These are phyloP conservation scores for Dictyostelium brefeldianum DNA, from an alignment of 78 protist species.

Conservation along the genomic window DNA sequence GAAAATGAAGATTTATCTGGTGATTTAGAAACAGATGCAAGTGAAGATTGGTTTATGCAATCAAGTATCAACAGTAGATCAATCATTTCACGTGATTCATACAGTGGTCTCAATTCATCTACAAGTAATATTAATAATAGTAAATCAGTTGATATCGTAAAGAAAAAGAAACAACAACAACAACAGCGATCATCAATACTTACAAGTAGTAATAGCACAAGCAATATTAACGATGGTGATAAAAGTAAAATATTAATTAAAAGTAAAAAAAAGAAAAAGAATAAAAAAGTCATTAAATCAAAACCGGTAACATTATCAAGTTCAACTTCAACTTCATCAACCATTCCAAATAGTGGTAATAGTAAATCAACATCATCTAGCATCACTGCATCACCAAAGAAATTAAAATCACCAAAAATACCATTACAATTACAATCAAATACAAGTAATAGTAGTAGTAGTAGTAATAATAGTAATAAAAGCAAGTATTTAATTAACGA, in stretches of 20 bases:
- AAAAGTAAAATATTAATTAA: neutral
- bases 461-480: neutral
- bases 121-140: neutral
- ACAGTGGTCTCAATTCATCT: neutral
- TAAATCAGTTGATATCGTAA: neutral
- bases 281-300: no score
- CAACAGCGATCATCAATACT: neutral
- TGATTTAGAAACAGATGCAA: conserved; percentile 67
- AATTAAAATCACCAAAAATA: neutral
- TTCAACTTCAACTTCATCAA: neutral
- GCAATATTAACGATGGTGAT: neutral
- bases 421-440: neutral
- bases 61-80: conserved; percentile 40
- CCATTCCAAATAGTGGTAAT: neutral
- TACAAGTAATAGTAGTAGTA: no score
- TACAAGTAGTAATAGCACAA: no score
- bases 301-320: no score
- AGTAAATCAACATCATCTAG: neutral
- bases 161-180: neutral
- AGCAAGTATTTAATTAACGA: neutral
- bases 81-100: conserved; percentile 14
- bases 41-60: conserved; percentile 71
- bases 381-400: neutral
- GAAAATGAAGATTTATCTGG: conserved; percentile 54
- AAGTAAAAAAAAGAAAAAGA: no score